phyloP scores from a whole-genome alignment of 2,329 filamentous ascomycete genomes.

The Talaromyces marneffei region DNA sequence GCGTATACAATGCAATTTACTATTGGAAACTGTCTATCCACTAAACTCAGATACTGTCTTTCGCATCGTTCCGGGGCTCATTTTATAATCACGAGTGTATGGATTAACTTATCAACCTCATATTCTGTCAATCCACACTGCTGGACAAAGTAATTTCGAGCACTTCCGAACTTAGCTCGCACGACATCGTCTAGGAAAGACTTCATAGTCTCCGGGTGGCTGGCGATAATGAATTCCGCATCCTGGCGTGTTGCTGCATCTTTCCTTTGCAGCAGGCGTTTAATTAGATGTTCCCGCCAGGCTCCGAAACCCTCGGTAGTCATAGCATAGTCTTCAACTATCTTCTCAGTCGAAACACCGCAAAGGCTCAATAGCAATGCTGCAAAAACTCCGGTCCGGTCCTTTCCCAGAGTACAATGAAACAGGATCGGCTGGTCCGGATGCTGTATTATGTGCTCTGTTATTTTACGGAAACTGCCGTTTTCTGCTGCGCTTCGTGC shows the following conservation, averaged over 20 bases:
- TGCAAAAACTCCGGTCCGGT: conserved; percentile 63
- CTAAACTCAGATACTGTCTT: background rate
- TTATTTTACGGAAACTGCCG: conserved; percentile 6
- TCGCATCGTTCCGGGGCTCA: background rate
- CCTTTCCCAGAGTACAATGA: conserved; percentile 72
- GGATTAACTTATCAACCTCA: background rate
- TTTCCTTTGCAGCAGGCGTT: background rate
- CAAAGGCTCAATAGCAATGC: conserved; percentile 59
- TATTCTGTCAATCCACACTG: background rate
- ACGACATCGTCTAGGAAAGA: background rate
- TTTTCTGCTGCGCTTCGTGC: conserved; percentile 2
- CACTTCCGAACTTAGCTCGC: background rate
- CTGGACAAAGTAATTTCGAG: background rate
- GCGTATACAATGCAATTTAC: background rate
- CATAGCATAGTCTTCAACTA: conserved; percentile 58
- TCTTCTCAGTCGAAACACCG: conserved; percentile 51
- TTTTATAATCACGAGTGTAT: background rate
- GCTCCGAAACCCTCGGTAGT: background rate
- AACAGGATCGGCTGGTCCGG: conserved; percentile 50
- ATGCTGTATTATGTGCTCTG: conserved; percentile 2
- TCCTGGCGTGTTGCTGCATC: background rate
- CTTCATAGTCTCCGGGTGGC: conserved; percentile 6
- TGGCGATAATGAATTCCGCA: conserved; percentile 2
- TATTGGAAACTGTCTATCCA: background rate
- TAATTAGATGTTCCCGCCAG: conserved; percentile 6